These are phyloP conservation scores for Barbarea vulgaris DNA, from an alignment of 345 rosid genomes.

Conservation along the genomic window DNA sequence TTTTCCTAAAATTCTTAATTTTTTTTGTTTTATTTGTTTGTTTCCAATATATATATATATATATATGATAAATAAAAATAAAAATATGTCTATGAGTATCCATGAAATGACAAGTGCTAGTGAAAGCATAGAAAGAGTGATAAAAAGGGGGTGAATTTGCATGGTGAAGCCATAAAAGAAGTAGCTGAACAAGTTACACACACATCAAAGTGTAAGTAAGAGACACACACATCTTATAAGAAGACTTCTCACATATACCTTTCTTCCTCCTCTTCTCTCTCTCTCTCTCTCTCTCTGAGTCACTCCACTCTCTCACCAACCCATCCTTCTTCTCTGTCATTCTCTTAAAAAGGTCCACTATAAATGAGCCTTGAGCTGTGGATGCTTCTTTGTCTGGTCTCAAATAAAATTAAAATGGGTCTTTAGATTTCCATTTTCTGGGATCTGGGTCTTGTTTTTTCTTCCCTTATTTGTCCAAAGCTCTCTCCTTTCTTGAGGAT, in stretches of 20 bases:
- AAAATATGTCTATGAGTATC: background rate
- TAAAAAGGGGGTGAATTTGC: slow-evolving; percentile 40
- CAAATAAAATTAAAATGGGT: slow-evolving; percentile 28
- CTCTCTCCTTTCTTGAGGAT: slow-evolving; percentile 30
- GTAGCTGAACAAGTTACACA: slow-evolving; percentile 34
- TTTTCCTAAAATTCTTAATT: background rate
- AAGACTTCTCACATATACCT: slow-evolving; percentile 47
- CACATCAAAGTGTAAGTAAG: slow-evolving; percentile 47
- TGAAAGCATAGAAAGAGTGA: slow-evolving; percentile 25
- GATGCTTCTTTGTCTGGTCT: slow-evolving; percentile 43
- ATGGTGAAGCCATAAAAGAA: slow-evolving; percentile 38
- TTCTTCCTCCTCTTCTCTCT: slow-evolving; percentile 41
- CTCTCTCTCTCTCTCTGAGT: slow-evolving; percentile 29
- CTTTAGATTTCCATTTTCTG: slow-evolving; percentile 43
- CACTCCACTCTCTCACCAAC: slow-evolving; percentile 47
- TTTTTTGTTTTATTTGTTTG: background rate
- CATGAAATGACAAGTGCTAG: slow-evolving; percentile 37
- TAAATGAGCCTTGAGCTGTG: slow-evolving; percentile 45
- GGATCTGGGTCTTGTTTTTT: slow-evolving; percentile 50
- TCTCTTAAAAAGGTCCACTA: slow-evolving; percentile 38
- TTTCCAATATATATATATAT: background rate
- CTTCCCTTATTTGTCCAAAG: slow-evolving; percentile 27
- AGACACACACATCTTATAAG: slow-evolving; percentile 39
- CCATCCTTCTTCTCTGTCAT: slow-evolving; percentile 39
- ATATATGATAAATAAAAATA: background rate